Base-by-base conservation (phyloP, 139 green algal species). In the Gonium pectorale region DNA sequence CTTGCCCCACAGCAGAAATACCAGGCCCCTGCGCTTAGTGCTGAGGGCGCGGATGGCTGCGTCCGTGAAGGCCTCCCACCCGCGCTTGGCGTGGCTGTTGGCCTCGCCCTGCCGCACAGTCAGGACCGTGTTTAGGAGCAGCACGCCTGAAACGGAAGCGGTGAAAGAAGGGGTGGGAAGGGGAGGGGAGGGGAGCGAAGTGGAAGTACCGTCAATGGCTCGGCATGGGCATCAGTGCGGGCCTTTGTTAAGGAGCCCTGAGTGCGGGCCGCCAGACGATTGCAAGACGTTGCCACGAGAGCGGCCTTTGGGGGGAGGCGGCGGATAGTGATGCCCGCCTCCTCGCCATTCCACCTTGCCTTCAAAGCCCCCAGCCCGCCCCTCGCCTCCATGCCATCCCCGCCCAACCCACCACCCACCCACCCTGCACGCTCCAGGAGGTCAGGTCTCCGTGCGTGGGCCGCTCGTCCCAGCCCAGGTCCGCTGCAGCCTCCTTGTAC, bases 1-100 rank as follows among this genome's bases (percentile, higher is more conserved):
- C n/a, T 94, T 95, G 52, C 96, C 96, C 96, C 96, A 99, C 72
- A 99, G 90, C 63, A 99, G 85, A 87, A 98, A 99, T 0, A 99
- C 95, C 17, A 98, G 49, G 26, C 93, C 94, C 29, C 43, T 83
- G n/a, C 90, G 90, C 66, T 94, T 70, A 46, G 79, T 37, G 0
- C 82, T 93, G 41, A 99, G 69, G 38, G 88, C 69, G 2, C 75
- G n/a, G 40, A 99, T 97, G 3, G 90, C 93, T 0, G 90, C 93
- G 59, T 98, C 93, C 0, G 98, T 99, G 67, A 99, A 96, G 13
- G 56, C 33, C 91, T 99, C 96, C 79, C 79, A 85, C 35, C 79
- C 80, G n/a, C 74, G 74, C 70, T 86, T 89, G 17, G 78, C 52
- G 86, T 99, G 97, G 29, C 94, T 98, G 70, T 95, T 95, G 60